A percentile compares a stretch with the other conserved stretches of the same genome.
These are phyloP conservation scores for Capsella rubella DNA, from an alignment of 441 rosid genomes.

Conservation along the genomic window DNA sequence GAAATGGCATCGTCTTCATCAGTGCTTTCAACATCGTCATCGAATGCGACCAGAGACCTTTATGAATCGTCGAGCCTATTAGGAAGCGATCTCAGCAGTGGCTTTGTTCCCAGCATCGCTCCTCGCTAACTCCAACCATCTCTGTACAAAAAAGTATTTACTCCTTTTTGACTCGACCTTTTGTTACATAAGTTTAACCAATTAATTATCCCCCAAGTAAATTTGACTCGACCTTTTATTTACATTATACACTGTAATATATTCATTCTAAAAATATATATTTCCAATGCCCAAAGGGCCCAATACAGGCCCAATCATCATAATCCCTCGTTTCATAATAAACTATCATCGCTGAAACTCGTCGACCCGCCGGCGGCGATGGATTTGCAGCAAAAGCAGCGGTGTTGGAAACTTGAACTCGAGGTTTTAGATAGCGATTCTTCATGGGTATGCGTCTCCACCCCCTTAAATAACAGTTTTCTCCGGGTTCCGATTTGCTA, in stretches of 20 bases:
- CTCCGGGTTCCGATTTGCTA: slow-evolving; percentile 20
- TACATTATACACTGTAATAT: background rate
- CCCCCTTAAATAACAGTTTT: background rate
- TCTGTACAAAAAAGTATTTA: background rate
- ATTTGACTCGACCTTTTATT: too few species aligned
- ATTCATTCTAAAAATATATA: background rate
- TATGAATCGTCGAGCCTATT: slow-evolving; percentile 48
- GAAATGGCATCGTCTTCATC: slow-evolving; percentile 48
- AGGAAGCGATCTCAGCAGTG: slow-evolving; percentile 83
- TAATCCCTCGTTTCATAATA: background rate
- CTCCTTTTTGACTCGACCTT: background rate
- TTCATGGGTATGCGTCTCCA: slow-evolving; percentile 20
- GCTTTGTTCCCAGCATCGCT: slow-evolving; percentile 56
- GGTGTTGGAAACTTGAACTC: slow-evolving; percentile 31
- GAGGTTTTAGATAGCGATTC: slow-evolving; percentile 7
- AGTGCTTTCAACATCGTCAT: slow-evolving; percentile 53
- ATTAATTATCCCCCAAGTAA: background rate
- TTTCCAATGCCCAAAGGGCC: slow-evolving; percentile 14
- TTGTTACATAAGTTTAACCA: background rate
- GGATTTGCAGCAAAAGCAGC: slow-evolving; percentile 32
- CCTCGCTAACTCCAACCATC: slow-evolving; percentile 51
- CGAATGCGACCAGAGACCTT: slow-evolving; percentile 44
- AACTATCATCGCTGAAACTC: background rate
- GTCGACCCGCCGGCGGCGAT: slow-evolving; percentile 34
- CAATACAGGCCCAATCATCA: slow-evolving; percentile 19